phyloP scores from a whole-genome alignment of 495 filamentous ascomycete species.

The Neurospora sublineolata region DNA sequence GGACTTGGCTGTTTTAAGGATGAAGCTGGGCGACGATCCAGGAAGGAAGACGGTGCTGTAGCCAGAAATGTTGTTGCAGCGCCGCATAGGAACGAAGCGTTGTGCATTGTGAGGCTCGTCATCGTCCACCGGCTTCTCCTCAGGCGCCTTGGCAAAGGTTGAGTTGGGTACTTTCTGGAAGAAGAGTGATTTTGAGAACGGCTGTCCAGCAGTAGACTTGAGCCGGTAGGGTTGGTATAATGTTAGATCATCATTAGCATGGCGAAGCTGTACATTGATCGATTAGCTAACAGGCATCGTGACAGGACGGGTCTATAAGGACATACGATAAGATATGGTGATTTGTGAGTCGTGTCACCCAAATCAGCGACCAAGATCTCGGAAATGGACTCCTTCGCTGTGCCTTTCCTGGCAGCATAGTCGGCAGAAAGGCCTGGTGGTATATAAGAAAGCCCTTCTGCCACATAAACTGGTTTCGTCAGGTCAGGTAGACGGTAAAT shows the following conservation, averaged over 20 bases:
- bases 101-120: constrained; percentile 19
- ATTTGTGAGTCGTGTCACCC: constrained; percentile 56
- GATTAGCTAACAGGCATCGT: constrained; percentile 4
- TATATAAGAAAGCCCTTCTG: constrained; percentile 65
- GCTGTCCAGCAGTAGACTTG: constrained; percentile 13
- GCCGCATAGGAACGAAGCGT: constrained; percentile 42
- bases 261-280: constrained; percentile 47
- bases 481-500: constrained; percentile 55
- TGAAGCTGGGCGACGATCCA: constrained; percentile 63
- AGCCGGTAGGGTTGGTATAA: constrained; percentile 70
- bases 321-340: constrained; percentile 69
- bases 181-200: constrained; percentile 41
- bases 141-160: constrained; percentile 42
- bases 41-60: constrained; percentile 72
- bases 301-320: neutral
- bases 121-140: constrained; percentile 24
- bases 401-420: constrained; percentile 53
- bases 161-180: constrained; percentile 67
- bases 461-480: constrained; percentile 46
- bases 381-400: constrained; percentile 54
- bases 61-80: constrained; percentile 55
- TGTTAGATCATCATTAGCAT: constrained; percentile 67
- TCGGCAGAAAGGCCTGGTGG: constrained; percentile 65
- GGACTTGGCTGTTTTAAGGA: constrained; percentile 66
- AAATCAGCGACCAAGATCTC: constrained; percentile 77